Evolutionary conservation across 768 basidiomycete genomes (phyloP).

Genomic region (Trametes gibbosa): DNA sequence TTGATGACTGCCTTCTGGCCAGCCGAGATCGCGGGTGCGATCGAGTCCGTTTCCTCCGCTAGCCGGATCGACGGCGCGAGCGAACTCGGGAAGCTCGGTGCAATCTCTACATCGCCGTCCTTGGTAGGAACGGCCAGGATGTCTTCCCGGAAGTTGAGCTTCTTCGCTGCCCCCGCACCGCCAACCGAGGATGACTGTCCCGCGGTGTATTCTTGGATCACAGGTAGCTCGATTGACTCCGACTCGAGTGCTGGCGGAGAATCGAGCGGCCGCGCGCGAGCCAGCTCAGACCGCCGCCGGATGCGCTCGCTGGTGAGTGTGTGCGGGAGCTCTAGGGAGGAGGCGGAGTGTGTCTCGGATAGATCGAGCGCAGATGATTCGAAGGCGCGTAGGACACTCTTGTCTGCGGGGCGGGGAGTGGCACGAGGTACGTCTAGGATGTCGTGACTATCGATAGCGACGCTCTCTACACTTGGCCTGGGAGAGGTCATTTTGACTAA

Average conservation of each 20-base stretch:
- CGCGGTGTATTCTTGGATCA: slow-evolving; percentile 4
- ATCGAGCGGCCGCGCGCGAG: slow-evolving; percentile 6
- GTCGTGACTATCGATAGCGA: neutral
- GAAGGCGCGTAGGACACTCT: neutral
- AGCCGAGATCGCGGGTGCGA: slow-evolving; percentile 19
- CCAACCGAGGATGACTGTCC: neutral
- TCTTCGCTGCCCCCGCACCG: neutral
- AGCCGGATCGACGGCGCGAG: slow-evolving; percentile 18
- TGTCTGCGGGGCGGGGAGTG: neutral
- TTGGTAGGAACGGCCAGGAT: neutral
- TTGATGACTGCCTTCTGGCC: slow-evolving; percentile 16
- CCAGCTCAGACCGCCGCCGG: slow-evolving; percentile 21
- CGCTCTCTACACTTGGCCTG: neutral
- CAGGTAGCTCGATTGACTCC: slow-evolving; percentile 23
- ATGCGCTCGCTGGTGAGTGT: slow-evolving; percentile 18
- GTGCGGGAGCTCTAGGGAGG: slow-evolving; percentile 19
- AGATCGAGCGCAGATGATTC: slow-evolving; percentile 16
- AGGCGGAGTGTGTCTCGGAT: slow-evolving; percentile 8
- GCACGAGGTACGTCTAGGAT: neutral
- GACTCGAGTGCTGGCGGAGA: slow-evolving; percentile 9
- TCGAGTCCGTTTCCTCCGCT: slow-evolving; percentile 13
- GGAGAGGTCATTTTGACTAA: slow-evolving; percentile 1
- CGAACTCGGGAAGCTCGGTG: slow-evolving; percentile 19
- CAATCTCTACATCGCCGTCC: slow-evolving; percentile 18
- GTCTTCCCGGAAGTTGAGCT: slow-evolving; percentile 10